Conservation (phyloP, 164 flowering plant species). For the Stephania japonica region DNA sequence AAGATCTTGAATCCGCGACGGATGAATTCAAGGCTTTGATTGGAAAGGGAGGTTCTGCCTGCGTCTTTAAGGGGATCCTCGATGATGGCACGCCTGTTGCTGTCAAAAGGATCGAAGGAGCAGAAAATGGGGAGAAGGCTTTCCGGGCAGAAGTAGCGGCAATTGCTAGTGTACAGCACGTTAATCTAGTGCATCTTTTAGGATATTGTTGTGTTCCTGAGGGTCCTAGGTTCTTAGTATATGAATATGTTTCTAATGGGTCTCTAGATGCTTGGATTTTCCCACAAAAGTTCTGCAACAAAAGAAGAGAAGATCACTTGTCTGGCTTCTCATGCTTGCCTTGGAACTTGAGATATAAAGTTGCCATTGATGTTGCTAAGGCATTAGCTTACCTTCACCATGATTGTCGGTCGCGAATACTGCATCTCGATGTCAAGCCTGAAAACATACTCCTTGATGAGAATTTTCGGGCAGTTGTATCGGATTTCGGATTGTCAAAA, state of each 20-base stretch:
- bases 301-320: conserved; percentile 18
- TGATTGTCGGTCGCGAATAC: conserved; percentile 64
- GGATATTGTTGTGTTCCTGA: conserved; percentile 50
- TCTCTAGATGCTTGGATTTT: conserved; percentile 85
- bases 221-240: conserved; percentile 54
- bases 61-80: conserved; percentile 75
- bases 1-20: conserved; percentile 69
- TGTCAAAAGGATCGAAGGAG: conserved; percentile 65
- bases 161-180: conserved; percentile 76
- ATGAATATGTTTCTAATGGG: conserved; percentile 66
- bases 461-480: conserved; percentile 45
- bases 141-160: conserved; percentile 82
- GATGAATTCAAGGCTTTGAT: conserved; percentile 50
- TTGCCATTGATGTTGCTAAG: conserved; percentile 75
- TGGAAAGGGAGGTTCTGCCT: conserved; percentile 70
- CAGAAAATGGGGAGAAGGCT: conserved; percentile 61
- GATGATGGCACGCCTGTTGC: conserved; percentile 71
- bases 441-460: conserved; percentile 85
- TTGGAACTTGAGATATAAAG: conserved; percentile 59
- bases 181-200: conserved; percentile 64
- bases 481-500: conserved; percentile 90
- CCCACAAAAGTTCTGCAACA: conserved; percentile 16
- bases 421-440: conserved; percentile 92
- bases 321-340: conserved; percentile 34
- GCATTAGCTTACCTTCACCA: conserved; percentile 78